Evolutionary conservation across 345 rosid species (phyloP).

Genomic region (Excoecaria agallocha): DNA sequence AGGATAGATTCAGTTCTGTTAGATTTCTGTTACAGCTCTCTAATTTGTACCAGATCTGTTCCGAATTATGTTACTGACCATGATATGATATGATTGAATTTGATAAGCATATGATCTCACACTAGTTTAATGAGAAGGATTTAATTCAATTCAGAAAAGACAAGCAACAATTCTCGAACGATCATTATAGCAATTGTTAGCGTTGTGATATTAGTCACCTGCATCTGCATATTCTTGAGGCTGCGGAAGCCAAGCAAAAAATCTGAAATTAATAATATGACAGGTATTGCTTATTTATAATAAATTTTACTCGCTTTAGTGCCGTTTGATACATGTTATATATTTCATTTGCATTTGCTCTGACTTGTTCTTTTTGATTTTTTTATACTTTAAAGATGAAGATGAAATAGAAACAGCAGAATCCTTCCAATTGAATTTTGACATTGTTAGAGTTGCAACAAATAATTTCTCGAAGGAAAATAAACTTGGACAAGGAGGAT

Average conservation of each 20-base stretch:
- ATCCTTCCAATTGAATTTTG: conserved; percentile 27
- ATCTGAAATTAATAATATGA: conserved; percentile 12
- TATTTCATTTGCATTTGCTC: background rate
- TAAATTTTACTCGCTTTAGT: no score
- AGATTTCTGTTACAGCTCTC: no score
- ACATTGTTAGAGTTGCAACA: conserved; percentile 35
- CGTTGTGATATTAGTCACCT: background rate
- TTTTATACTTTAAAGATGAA: background rate
- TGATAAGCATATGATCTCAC: no score
- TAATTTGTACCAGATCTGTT: no score
- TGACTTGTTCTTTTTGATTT: background rate
- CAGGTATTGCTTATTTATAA: background rate
- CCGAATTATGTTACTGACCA: no score
- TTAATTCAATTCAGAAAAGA: conserved; percentile 18
- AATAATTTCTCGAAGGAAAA: conserved; percentile 35
- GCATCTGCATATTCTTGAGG: conserved; percentile 14
- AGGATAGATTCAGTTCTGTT: no score
- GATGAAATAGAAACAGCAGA: conserved; percentile 14
- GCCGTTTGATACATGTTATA: background rate
- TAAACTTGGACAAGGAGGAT: conserved; percentile 52
- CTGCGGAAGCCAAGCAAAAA: conserved; percentile 1
- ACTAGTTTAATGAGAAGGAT: background rate
- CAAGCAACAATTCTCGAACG: background rate
- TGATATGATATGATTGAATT: no score
- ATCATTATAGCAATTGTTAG: conserved; percentile 9